Conservation (phyloP, 345 rosid genomes). For the Salix arbutifolia region DNA sequence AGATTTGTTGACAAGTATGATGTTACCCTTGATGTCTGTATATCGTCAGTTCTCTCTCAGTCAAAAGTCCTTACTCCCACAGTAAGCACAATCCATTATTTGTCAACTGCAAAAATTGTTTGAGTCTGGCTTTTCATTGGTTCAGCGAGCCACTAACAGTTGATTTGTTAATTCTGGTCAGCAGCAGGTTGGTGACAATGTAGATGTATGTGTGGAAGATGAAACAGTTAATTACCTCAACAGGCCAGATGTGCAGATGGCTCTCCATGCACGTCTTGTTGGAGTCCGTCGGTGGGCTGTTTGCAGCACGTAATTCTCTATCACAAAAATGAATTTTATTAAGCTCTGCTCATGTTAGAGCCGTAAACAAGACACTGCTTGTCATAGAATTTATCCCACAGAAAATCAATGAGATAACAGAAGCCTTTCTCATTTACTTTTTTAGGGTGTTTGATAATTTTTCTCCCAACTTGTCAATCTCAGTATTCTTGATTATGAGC, state of each 20-base stretch:
- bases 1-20: slow-evolving; percentile 90
- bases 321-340: background rate
- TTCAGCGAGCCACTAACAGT: background rate
- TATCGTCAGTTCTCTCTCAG: slow-evolving; percentile 76
- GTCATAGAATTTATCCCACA: background rate
- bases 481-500: slow-evolving; percentile 82
- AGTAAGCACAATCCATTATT: slow-evolving; percentile 32
- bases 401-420: background rate
- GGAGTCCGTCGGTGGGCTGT: slow-evolving; percentile 78
- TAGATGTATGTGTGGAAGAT: slow-evolving; percentile 96
- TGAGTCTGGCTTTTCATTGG: background rate
- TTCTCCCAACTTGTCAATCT: background rate
- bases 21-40: slow-evolving; percentile 91
- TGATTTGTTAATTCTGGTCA: background rate
- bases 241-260: slow-evolving; percentile 79
- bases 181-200: slow-evolving; percentile 70
- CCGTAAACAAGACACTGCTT: background rate
- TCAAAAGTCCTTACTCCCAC: slow-evolving; percentile 65
- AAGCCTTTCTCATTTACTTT: background rate
- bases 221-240: slow-evolving; percentile 85
- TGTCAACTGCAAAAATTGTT: background rate
- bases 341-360: background rate
- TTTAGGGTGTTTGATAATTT: background rate
- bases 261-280: slow-evolving; percentile 85
- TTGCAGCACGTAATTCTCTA: slow-evolving; percentile 79